Base-by-base conservation (phyloP, 2,329 filamentous ascomycete species). In the Magnaporthiopsis rhizophila region DNA sequence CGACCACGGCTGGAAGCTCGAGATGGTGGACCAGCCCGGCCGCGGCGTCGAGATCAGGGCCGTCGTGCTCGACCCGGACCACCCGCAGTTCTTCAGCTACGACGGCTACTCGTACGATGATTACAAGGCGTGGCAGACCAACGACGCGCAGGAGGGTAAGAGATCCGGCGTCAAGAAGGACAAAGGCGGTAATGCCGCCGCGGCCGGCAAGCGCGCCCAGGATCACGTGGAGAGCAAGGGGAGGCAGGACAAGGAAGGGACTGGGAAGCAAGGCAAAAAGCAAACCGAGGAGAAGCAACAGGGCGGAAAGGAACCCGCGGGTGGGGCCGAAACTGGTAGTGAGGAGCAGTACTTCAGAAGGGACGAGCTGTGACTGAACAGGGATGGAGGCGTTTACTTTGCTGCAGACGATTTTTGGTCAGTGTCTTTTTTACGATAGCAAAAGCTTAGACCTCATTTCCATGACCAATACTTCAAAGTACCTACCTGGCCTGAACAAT, bases 1-100 rank as follows among this genome's bases (percentile, higher is more conserved):
- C 3, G 86, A 88, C 9, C 84, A 87, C 68, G 86, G 86, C 21
- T 97, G 92, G 92, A 89, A 87, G 70, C 78, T 97, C 65, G 90
- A 95, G 74, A 81, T 95, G 18, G 85, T 95, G 1, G 89, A 95
- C 70, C 81, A 86, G 13, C 84, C 88, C 1, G 81, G 84, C 28
- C 77, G 81, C 5, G 72, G 74, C 5, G 78, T 85, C 66, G 88
- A 92, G 72, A 84, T 94, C 57, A 79, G 89, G 59, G 90, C 89
- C 0, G 85, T 90, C 58, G 83, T 94, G 21, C 86, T 89, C 34
- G 77, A 78, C 28, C 62, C 53, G 53, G 24, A 62, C 12, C 15
- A 62, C 60, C 34, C 60, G 36, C 28, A 63, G 21, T 26, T 58
- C 30, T 50, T 34, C 30, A 32, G 26, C 15, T 62, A 62, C 60